These are phyloP conservation scores for Fermentozyma sake DNA, from an alignment of 1,139 yeast species.

Conservation along the genomic window DNA sequence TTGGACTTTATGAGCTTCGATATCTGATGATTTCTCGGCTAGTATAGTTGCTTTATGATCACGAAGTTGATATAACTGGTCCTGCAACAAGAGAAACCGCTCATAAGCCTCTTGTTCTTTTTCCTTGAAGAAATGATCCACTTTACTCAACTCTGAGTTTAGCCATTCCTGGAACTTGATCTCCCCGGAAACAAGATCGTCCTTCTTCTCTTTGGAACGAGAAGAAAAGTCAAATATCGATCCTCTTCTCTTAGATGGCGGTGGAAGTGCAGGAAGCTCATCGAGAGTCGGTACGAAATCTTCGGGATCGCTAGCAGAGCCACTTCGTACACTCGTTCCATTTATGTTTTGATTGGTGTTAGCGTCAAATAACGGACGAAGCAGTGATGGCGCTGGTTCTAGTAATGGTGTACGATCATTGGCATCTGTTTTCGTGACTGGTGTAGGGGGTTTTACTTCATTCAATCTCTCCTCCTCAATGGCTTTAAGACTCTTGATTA, in stretches of 20 bases:
- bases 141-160: slow-evolving; percentile 52
- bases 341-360: slow-evolving; percentile 4
- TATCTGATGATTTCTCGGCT: slow-evolving; percentile 7
- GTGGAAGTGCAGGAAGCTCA: slow-evolving; percentile 4
- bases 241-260: slow-evolving; percentile 8
- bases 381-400: neutral
- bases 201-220: slow-evolving; percentile 12
- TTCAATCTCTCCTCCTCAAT: slow-evolving; percentile 1
- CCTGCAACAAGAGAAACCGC: slow-evolving; percentile 59
- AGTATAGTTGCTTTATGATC: slow-evolving; percentile 40
- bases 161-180: slow-evolving; percentile 53
- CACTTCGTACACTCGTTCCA: slow-evolving; percentile 2
- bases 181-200: slow-evolving; percentile 17
- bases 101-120: slow-evolving; percentile 60
- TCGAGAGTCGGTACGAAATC: neutral
- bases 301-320: slow-evolving; percentile 1
- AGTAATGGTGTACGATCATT: slow-evolving; percentile 18
- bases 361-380: too few species aligned
- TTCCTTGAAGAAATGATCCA: slow-evolving; percentile 55
- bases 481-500: slow-evolving; percentile 23
- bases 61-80: slow-evolving; percentile 60
- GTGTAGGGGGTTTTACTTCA: neutral
- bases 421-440: slow-evolving; percentile 4
- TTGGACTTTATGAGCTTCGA: slow-evolving; percentile 1
- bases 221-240: slow-evolving; percentile 22